Percentiles rank a stretch among this genome's conserved stretches.
Conservation (phyloP, 179 eudicot species). For the Sideroxylon spinosum region DNA sequence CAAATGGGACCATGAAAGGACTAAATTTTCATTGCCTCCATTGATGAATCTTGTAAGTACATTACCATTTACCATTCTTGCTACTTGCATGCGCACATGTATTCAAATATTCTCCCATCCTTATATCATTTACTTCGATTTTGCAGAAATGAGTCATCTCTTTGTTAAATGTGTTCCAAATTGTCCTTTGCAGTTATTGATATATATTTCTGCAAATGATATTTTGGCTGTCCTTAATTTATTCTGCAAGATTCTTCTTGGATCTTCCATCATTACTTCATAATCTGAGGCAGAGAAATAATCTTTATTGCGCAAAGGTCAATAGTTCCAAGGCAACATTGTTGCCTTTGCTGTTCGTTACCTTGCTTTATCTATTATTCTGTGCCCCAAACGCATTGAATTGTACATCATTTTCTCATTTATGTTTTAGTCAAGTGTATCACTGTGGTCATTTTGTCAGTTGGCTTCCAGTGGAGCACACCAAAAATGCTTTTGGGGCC, state of each 20-base stretch:
- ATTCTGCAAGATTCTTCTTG: background rate
- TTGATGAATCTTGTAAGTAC: constrained; percentile 79
- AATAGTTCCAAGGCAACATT: background rate
- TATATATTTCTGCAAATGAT: background rate
- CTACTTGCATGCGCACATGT: background rate
- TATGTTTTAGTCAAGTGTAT: background rate
- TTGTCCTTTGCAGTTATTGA: background rate
- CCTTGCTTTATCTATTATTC: background rate
- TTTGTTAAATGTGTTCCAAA: background rate
- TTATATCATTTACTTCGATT: background rate
- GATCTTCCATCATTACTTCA: background rate
- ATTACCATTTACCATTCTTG: background rate
- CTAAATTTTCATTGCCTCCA: constrained; percentile 78
- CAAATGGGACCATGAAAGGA: constrained; percentile 92
- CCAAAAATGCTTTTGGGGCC: background rate
- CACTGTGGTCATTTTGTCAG: background rate
- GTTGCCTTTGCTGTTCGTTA: background rate
- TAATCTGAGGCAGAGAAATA: background rate
- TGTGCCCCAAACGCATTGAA: background rate
- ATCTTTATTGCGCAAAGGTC: background rate
- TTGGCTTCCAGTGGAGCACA: background rate
- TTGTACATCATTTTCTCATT: background rate
- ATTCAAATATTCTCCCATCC: background rate
- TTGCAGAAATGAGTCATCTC: background rate
- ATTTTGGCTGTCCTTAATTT: background rate